Conservation (phyloP, 2,329 filamentous ascomycete genomes). For the Alternaria dauci region DNA sequence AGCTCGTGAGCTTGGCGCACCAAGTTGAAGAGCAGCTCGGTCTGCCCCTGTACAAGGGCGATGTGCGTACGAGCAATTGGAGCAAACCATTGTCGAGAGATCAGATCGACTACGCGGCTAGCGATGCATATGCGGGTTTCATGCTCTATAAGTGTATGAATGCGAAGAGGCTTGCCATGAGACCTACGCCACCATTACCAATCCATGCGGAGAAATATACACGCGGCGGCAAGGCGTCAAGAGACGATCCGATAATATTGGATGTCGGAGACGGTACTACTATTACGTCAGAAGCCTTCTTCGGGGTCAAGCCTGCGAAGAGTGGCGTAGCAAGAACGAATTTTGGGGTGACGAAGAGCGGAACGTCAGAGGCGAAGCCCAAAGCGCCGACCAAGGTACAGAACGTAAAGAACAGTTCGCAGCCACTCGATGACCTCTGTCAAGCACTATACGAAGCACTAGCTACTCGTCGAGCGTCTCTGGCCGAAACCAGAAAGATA, state of each 20-base stretch:
- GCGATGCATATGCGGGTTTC: slow-evolving; percentile 84
- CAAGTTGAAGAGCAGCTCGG: slow-evolving; percentile 76
- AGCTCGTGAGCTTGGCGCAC: slow-evolving; percentile 69
- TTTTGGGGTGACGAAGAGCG: not conserved
- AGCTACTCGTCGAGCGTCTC: slow-evolving; percentile 22
- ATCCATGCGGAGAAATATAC: slow-evolving; percentile 42
- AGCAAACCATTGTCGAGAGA: slow-evolving; percentile 65
- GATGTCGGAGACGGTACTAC: slow-evolving; percentile 28
- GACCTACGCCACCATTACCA: slow-evolving; percentile 33
- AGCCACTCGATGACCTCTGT: slow-evolving; percentile 23
- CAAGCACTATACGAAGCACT: slow-evolving; percentile 32
- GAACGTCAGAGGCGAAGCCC: not conserved
- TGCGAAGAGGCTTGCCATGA: slow-evolving; percentile 63
- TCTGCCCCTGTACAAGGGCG: slow-evolving; percentile 81
- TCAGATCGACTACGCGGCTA: slow-evolving; percentile 79
- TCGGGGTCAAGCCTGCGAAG: slow-evolving; percentile 21
- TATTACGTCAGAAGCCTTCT: slow-evolving; percentile 36
- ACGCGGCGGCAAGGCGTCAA: slow-evolving; percentile 9
- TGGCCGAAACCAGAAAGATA: slow-evolving; percentile 24
- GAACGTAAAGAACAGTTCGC: not conserved
- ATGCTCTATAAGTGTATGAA: slow-evolving; percentile 79
- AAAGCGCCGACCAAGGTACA: not conserved
- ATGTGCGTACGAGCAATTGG: slow-evolving; percentile 81
- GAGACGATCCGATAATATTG: slow-evolving; percentile 30
- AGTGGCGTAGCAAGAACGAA: slow-evolving; percentile 1